Evolutionary conservation across 164 flowering plant species (phyloP), one percentile per base, ranked within the genome.

Genomic region (Chloranthus sessilifolius): DNA sequence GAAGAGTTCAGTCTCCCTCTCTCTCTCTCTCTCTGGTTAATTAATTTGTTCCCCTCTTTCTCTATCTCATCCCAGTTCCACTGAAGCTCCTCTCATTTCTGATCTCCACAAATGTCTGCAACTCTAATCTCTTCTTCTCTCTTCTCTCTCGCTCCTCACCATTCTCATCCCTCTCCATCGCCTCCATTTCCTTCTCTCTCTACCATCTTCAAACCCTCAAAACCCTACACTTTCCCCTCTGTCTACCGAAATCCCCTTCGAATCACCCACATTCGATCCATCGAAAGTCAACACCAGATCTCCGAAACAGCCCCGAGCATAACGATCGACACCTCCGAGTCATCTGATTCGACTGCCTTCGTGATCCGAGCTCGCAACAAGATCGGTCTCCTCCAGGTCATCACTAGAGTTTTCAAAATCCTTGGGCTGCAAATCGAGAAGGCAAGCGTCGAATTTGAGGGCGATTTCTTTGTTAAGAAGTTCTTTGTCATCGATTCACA

Each of bases 321-420:
- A 3, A 31, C 27, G 30, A 12, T 15, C 49, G 40, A 35, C 50
- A 14, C 37, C 8, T 20, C 54, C 4, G 47, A 44, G 7, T 52
- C 60, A n/a, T 48, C 50, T 2, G 65, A 54, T 53, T 31, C 65
- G 20, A 78, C 83, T n/a, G 58, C 52, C 9, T 59, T 78, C 61
- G 47, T 67, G 27, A 64, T 75, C 66, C 52, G 56, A 38, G 74
- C 78, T 2, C 58, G 60, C 17, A 73, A 64, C 60, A 68, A 51
- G 21, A 75, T 76, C 54, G 79, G 77, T n/a, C 71, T 76, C 43
- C 79, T 76, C 22, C 77, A 71, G 46, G 56, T 70, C 49, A 64
- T 69, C 60, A 72, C 79, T 21, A 47, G 78, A 50, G 81, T 70
- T 17, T 70, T 79, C 65, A 65, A 68, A 3, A 60, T 74, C 40